phyloP scores from a whole-genome alignment of 1,284 basidiomycete species.

The Volvariella surrecta region DNA sequence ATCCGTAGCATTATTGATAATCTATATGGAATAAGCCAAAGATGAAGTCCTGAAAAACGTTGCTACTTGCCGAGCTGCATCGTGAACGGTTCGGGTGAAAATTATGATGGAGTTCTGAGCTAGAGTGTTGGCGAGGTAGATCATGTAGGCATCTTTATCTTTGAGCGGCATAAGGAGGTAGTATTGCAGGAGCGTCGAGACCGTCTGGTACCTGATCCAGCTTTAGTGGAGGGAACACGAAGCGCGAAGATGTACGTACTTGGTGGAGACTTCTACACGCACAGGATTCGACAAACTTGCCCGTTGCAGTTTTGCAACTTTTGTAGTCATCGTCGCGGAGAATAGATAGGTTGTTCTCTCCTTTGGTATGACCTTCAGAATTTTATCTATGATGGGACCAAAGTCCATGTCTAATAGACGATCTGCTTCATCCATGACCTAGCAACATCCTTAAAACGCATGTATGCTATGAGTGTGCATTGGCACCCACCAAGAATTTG shows the following conservation, averaged over 20 bases:
- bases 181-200: slow-evolving; percentile 91
- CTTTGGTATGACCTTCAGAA: slow-evolving; percentile 91
- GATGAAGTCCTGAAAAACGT: background rate
- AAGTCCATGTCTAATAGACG: slow-evolving; percentile 97
- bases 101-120: slow-evolving; percentile 93
- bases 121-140: slow-evolving; percentile 86
- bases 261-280: slow-evolving; percentile 90
- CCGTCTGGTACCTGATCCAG: slow-evolving; percentile 86
- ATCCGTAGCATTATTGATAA: slow-evolving; percentile 86
- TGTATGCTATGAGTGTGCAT: background rate
- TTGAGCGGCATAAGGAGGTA: slow-evolving; percentile 92
- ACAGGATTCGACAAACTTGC: slow-evolving; percentile 95
- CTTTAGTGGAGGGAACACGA: slow-evolving; percentile 3
- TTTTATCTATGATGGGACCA: slow-evolving; percentile 94
- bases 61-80: slow-evolving; percentile 67
- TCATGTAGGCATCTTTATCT: slow-evolving; percentile 89
- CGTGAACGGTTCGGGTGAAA: slow-evolving; percentile 94
- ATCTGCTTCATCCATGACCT: slow-evolving; percentile 98
- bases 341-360: slow-evolving; percentile 96
- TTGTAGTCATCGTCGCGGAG: slow-evolving; percentile 99
- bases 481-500: slow-evolving; percentile 75
- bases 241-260: slow-evolving; percentile 43
- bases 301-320: slow-evolving; percentile 94
- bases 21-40: slow-evolving; percentile 27
- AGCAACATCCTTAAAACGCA: slow-evolving; percentile 6